phyloP scores from a whole-genome alignment of 331 rosid genomes.

The Pyrus hybrid region DNA sequence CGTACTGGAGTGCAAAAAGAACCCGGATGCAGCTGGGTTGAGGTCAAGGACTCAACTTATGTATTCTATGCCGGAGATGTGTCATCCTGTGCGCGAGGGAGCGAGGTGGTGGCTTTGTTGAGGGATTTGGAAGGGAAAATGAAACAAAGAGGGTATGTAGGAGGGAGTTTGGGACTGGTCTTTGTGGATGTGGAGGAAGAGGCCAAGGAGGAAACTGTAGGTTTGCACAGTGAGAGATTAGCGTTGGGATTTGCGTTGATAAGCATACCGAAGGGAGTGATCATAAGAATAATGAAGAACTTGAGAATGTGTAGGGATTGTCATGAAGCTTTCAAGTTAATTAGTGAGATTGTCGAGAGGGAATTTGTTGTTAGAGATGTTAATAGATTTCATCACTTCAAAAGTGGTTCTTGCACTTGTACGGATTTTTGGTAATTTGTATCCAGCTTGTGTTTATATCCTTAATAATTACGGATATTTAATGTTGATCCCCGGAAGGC shows the following conservation, averaged over 20 bases:
- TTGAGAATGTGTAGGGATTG: slow-evolving; percentile 78
- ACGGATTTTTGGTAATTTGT: slow-evolving; percentile 32
- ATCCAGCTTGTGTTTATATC: not conserved
- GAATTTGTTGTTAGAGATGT: slow-evolving; percentile 73
- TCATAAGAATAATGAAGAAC: slow-evolving; percentile 81
- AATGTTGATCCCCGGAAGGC: not conserved
- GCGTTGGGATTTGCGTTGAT: slow-evolving; percentile 76
- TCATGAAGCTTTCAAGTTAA: slow-evolving; percentile 69
- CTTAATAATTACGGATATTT: not conserved
- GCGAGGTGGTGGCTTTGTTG: slow-evolving; percentile 37
- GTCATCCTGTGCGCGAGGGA: slow-evolving; percentile 28
- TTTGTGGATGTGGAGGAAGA: slow-evolving; percentile 76
- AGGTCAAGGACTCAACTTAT: slow-evolving; percentile 51
- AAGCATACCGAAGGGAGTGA: slow-evolving; percentile 52
- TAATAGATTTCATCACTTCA: slow-evolving; percentile 86
- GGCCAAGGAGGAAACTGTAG: slow-evolving; percentile 52
- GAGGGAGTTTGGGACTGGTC: slow-evolving; percentile 56
- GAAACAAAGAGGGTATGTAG: slow-evolving; percentile 65
- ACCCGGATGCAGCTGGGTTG: slow-evolving; percentile 90
- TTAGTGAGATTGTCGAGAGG: slow-evolving; percentile 65
- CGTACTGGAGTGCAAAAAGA: slow-evolving; percentile 49
- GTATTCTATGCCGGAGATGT: slow-evolving; percentile 66
- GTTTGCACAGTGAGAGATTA: slow-evolving; percentile 79
- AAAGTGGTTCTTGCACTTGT: slow-evolving; percentile 44
- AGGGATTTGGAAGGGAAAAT: slow-evolving; percentile 50